phyloP scores from a whole-genome alignment of 129 eudicot species.

The Flaveria brownii region DNA sequence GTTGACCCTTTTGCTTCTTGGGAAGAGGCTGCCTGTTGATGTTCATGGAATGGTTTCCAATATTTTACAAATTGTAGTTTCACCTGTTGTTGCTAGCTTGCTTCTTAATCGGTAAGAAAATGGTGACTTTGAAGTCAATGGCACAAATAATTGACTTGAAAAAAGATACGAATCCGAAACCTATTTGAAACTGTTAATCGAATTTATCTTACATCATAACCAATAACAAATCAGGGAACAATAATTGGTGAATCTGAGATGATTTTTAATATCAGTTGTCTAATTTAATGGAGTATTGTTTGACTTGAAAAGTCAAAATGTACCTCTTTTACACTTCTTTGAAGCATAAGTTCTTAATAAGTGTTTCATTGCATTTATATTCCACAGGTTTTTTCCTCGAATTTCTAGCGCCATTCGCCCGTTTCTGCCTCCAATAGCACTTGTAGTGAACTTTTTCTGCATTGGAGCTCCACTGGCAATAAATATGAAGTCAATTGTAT shows the following conservation, averaged over 20 bases:
- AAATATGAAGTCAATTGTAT: conserved; percentile 61
- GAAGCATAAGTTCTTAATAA: not conserved
- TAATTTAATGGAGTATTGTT: not conserved
- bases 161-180: not conserved
- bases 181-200: too few relatives aligned
- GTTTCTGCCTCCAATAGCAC: conserved; percentile 78
- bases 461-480: conserved; percentile 92
- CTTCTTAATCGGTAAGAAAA: conserved; percentile 61
- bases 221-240: not conserved
- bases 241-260: not conserved
- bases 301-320: conserved; percentile 24
- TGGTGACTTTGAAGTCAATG: not conserved
- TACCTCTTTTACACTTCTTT: not conserved
- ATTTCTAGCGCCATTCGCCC: conserved; percentile 60
- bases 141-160: not conserved
- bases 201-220: not conserved
- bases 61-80: conserved; percentile 77
- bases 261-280: not conserved
- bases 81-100: conserved; percentile 73
- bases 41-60: conserved; percentile 82
- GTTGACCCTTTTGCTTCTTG: conserved; percentile 73
- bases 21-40: conserved; percentile 74
- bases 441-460: conserved; percentile 74
- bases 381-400: conserved; percentile 59
- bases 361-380: conserved; percentile 31